Conservation (phyloP, 192 early-diverging fungal genomes). For the Entomortierella lignicola region DNA sequence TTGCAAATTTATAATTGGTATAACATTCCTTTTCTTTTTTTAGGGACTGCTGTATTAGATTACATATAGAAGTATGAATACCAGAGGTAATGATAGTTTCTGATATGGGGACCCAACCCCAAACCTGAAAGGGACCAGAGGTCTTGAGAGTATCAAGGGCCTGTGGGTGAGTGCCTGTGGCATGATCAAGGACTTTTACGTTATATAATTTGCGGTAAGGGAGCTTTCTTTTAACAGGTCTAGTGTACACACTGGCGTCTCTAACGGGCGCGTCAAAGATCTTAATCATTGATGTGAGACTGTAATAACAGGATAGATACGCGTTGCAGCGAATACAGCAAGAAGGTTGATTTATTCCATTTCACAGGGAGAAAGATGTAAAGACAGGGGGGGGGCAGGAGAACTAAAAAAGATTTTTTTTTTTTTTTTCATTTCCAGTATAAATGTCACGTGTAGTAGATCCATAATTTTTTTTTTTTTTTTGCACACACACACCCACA, state of each 20-base stretch:
- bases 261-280: not conserved
- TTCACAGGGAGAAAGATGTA: no score
- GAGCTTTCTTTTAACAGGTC: slow-evolving; percentile 5
- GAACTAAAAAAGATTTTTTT: no score
- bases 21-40: no score
- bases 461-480: no score
- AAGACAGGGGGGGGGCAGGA: no score
- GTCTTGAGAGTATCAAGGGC: slow-evolving; percentile 8
- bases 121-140: slow-evolving; percentile 20
- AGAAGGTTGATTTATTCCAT: no score
- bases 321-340: no score
- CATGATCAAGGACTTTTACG: slow-evolving; percentile 21
- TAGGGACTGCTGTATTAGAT: no score
- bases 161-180: not conserved
- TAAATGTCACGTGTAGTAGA: no score
- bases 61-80: no score
- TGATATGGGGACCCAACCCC: slow-evolving; percentile 13
- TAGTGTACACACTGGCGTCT: slow-evolving; percentile 11
- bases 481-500: no score
- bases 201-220: slow-evolving; percentile 14
- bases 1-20: not conserved
- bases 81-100: slow-evolving; percentile 13
- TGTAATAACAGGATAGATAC: not conserved
- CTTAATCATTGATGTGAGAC: not conserved
- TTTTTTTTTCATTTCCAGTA: no score